Evolutionary conservation across 2,329 filamentous ascomycete genomes (phyloP), one percentile per base, ranked within the genome.

Genomic region (Calonectria pseudoturangicola): DNA sequence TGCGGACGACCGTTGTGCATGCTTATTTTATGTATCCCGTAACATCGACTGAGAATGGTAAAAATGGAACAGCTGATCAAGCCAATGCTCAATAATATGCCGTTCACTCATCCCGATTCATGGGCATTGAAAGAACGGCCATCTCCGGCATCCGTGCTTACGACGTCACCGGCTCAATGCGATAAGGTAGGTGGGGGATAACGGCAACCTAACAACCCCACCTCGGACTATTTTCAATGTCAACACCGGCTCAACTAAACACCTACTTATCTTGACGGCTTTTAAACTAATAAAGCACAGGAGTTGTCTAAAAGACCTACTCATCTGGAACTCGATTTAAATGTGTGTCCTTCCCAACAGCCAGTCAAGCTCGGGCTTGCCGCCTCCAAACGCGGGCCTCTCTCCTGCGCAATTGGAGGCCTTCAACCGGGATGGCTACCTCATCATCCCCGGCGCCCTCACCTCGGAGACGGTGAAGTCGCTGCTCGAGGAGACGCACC

Each of bases 381-480:
- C 54, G 16, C 54, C 36, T 25, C 51, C 33, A 74, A 58, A 68
- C 71, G 7, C 62, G 18, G 93, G 93, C 70, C 93, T 98, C 71
- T 93, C 93, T 18, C 84, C 91, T 51, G 88, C 90, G 39, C 95
- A 98, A 82, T 86, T 97, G 58, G 83, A 89, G 62, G 87, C 89
- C 80, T 98, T 97, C 88, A 84, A 93, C 78, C 87, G 90, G 64
- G 94, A 98, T 86, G 97, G 97, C 85, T 98, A 97, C 86, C 93
- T 98, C 73, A 90, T 98, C 79, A 90, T 99, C 79, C 94, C 94
- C 1, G 85, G 93, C 80, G 96, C 94, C 69, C 91, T 98, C 48
- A 88, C 89, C 12, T 88, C 89, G 0, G 82, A 88, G 1, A 94
- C 93, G 21, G 91, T 96, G 62, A 83, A 89, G 16, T 86, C 89